These are phyloP conservation scores for Gonapodya sp. DNA, from an alignment of 192 early-diverging fungal genomes.

Conservation along the genomic window DNA sequence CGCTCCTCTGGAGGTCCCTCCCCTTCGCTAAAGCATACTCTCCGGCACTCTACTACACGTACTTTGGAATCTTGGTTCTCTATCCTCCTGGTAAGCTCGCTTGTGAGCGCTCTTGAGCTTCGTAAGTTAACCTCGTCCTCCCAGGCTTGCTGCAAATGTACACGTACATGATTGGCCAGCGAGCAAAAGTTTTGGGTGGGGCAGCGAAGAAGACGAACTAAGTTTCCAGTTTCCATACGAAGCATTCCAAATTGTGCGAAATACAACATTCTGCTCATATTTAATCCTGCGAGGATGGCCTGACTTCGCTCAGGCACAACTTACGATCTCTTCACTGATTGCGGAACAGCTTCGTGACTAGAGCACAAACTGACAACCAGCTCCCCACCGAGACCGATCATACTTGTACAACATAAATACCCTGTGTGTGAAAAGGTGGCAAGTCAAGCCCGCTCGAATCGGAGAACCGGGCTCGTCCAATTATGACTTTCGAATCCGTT, in stretches of 20 bases:
- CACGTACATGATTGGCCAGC: constrained; percentile 70
- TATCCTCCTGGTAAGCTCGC: constrained; percentile 61
- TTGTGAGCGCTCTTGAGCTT: background rate
- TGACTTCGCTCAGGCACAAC: no score
- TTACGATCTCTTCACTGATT: no score
- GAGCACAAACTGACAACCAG: no score
- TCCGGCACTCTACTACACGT: constrained; percentile 44
- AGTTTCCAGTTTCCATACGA: background rate
- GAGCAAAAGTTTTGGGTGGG: background rate
- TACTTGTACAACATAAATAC: no score
- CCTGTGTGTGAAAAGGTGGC: no score
- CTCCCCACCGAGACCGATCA: no score
- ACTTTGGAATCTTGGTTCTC: constrained; percentile 42
- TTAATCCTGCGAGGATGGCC: no score
- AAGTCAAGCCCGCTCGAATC: no score
- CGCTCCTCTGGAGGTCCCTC: constrained; percentile 62
- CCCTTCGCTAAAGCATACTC: constrained; percentile 46
- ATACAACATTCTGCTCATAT: no score
- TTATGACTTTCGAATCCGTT: background rate
- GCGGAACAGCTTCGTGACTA: no score
- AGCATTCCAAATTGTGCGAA: background rate
- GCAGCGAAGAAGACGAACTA: background rate
- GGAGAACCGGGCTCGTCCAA: no score
- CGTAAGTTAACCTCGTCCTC: constrained; percentile 6
- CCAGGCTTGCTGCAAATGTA: constrained; percentile 77